Conservation (phyloP, 148 eudicot species). For the Camellia sinensis region DNA sequence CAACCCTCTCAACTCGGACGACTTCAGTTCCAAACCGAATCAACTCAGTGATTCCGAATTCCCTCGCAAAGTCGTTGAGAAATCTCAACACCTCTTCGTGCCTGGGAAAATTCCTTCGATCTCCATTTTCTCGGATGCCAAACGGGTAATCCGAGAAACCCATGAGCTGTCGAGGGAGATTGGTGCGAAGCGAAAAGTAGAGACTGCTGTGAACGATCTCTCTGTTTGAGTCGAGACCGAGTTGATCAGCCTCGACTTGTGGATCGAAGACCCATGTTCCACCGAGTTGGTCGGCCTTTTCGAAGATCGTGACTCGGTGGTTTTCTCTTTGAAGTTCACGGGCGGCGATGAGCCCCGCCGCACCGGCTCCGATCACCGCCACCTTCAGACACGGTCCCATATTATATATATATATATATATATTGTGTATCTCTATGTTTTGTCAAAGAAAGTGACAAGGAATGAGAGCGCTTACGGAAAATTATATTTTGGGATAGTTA, state of each 20-base stretch:
- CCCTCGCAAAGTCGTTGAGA: slow-evolving; percentile 26
- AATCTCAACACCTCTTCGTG: slow-evolving; percentile 43
- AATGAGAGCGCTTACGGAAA: too few relatives aligned
- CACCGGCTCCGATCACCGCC: slow-evolving; percentile 48
- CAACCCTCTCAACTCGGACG: slow-evolving; percentile 25
- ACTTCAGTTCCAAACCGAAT: slow-evolving; percentile 37
- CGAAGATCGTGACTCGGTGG: slow-evolving; percentile 34
- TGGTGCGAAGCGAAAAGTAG: slow-evolving; percentile 39
- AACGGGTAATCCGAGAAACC: slow-evolving; percentile 39
- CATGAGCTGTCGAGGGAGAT: slow-evolving; percentile 37
- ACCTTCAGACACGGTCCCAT: slow-evolving; percentile 30
- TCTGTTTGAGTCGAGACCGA: slow-evolving; percentile 28
- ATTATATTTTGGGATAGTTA: too few relatives aligned
- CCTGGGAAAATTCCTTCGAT: slow-evolving; percentile 30
- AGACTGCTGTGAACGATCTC: slow-evolving; percentile 29
- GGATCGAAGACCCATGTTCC: slow-evolving; percentile 44
- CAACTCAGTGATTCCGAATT: slow-evolving; percentile 24
- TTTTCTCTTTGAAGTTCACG: slow-evolving; percentile 38
- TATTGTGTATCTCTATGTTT: too few relatives aligned
- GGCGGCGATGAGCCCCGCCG: slow-evolving; percentile 27
- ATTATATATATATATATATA: too few relatives aligned
- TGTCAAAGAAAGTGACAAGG: too few relatives aligned
- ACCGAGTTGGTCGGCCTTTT: slow-evolving; percentile 28
- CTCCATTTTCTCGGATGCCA: slow-evolving; percentile 13
- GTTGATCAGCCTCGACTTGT: slow-evolving; percentile 30